Percentiles rank a stretch among this genome's conserved stretches.
phyloP scores from a whole-genome alignment of 768 basidiomycete species.

The Termitomyces sp. region DNA sequence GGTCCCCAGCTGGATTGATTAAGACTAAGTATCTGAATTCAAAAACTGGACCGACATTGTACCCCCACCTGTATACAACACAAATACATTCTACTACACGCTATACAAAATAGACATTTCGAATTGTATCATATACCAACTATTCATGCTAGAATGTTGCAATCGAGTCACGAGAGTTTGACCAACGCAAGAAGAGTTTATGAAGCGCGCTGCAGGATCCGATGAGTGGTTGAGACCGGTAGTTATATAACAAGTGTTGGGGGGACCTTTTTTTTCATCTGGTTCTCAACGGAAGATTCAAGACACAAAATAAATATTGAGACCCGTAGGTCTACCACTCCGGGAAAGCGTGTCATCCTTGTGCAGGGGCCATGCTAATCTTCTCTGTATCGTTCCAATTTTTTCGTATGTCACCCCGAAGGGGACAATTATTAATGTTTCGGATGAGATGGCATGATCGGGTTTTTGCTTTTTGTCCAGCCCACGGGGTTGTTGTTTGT shows the following conservation, averaged over 20 bases:
- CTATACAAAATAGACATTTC: slow-evolving; percentile 4
- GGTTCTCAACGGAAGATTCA: too few species aligned
- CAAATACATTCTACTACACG: slow-evolving; percentile 3
- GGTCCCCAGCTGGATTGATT: slow-evolving; percentile 51
- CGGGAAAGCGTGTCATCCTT: slow-evolving; percentile 99
- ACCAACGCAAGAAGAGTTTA: too few species aligned
- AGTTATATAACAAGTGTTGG: too few species aligned
- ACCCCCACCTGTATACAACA: background rate
- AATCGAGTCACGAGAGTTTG: too few species aligned
- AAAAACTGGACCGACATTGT: slow-evolving; percentile 7
- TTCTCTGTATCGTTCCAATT: slow-evolving; percentile 99
- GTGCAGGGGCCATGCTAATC: slow-evolving; percentile 99
- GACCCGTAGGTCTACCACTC: slow-evolving; percentile 68
- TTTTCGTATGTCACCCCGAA: slow-evolving; percentile 96
- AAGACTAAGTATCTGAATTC: background rate
- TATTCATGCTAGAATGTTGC: too few species aligned
- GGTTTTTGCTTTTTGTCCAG: slow-evolving; percentile 11
- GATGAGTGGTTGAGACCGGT: too few species aligned
- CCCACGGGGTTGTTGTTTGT: slow-evolving; percentile 2
- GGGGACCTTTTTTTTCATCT: too few species aligned
- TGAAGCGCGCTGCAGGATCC: too few species aligned
- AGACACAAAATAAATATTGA: slow-evolving; percentile 34
- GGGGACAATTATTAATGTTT: slow-evolving; percentile 42
- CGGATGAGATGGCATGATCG: background rate
- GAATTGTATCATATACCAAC: background rate